Evolutionary conservation across 495 filamentous ascomycete genomes (phyloP).

Genomic region (Jackrogersella multiformis): DNA sequence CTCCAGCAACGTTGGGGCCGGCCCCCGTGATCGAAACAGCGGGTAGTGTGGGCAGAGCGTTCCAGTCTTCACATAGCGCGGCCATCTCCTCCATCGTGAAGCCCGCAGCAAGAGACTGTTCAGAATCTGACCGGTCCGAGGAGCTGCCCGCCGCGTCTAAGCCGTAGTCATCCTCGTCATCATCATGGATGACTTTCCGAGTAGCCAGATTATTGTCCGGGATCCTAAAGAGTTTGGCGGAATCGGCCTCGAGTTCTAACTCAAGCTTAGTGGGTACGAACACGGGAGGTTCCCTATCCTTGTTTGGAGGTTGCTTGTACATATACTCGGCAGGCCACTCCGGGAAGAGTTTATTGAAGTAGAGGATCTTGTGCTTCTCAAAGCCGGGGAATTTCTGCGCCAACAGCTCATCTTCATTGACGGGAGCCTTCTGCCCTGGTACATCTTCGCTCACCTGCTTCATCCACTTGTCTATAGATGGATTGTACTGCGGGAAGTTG

Average conservation of each 20-base stretch:
- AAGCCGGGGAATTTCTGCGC: slow-evolving; percentile 76
- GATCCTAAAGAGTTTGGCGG: slow-evolving; percentile 80
- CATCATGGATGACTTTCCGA: slow-evolving; percentile 63
- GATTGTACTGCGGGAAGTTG: slow-evolving; percentile 38
- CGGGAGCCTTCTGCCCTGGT: slow-evolving; percentile 55
- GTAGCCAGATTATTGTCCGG: slow-evolving; percentile 54
- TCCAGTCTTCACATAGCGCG: slow-evolving; percentile 86
- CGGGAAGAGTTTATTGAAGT: slow-evolving; percentile 78
- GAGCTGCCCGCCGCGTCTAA: slow-evolving; percentile 50
- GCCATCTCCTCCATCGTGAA: slow-evolving; percentile 78
- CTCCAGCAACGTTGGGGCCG: slow-evolving; percentile 34
- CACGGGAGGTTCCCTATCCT: slow-evolving; percentile 69
- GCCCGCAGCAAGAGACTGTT: slow-evolving; percentile 66
- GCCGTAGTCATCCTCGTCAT: slow-evolving; percentile 62
- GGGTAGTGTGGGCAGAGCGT: slow-evolving; percentile 59
- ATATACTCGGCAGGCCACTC: slow-evolving; percentile 75
- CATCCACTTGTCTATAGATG: slow-evolving; percentile 45
- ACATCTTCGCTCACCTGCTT: slow-evolving; percentile 52
- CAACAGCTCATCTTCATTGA: slow-evolving; percentile 73
- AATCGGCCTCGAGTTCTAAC: slow-evolving; percentile 81
- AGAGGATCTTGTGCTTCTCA: slow-evolving; percentile 67
- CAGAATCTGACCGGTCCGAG: slow-evolving; percentile 67
- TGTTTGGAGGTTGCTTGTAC: slow-evolving; percentile 73
- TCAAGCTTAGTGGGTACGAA: slow-evolving; percentile 85
- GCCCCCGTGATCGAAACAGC: slow-evolving; percentile 34